These are phyloP conservation scores for Rutstroemia sp. DNA, from an alignment of 2,329 filamentous ascomycete genomes.

Conservation along the genomic window DNA sequence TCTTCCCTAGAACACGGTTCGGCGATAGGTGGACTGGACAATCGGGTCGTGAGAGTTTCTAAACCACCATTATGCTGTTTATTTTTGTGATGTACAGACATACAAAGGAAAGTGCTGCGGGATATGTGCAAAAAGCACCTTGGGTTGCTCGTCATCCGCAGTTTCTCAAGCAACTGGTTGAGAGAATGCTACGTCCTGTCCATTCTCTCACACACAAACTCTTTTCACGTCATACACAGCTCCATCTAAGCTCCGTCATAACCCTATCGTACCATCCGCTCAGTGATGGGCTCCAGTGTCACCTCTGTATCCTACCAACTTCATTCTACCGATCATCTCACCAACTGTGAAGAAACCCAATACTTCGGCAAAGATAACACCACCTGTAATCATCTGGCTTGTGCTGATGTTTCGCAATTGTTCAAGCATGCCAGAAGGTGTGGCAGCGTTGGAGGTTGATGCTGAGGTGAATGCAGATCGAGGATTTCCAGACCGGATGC, in stretches of 20 bases:
- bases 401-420: constrained; percentile 62
- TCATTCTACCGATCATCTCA: constrained; percentile 92
- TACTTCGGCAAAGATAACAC: constrained; percentile 76
- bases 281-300: constrained; percentile 53
- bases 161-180: constrained; percentile 5
- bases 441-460: constrained; percentile 37
- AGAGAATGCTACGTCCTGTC: constrained; percentile 8
- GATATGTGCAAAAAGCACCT: constrained; percentile 15
- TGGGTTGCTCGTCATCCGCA: constrained; percentile 5
- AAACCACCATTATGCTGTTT: constrained; percentile 23
- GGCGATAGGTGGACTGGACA: not conserved
- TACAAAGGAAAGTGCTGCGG: constrained; percentile 18
- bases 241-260: not conserved
- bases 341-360: constrained; percentile 97
- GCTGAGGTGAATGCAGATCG: constrained; percentile 44
- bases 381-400: constrained; percentile 63
- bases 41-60: constrained; percentile 3
- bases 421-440: constrained; percentile 48
- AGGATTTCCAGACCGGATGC: constrained; percentile 55
- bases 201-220: not conserved
- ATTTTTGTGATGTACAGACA: constrained; percentile 23
- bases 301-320: constrained; percentile 88
- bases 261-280: constrained; percentile 6
- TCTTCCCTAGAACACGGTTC: not conserved
- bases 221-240: not conserved